phyloP scores from a whole-genome alignment of 2,329 filamentous ascomycete genomes.

The Epichloe gansuensis region DNA sequence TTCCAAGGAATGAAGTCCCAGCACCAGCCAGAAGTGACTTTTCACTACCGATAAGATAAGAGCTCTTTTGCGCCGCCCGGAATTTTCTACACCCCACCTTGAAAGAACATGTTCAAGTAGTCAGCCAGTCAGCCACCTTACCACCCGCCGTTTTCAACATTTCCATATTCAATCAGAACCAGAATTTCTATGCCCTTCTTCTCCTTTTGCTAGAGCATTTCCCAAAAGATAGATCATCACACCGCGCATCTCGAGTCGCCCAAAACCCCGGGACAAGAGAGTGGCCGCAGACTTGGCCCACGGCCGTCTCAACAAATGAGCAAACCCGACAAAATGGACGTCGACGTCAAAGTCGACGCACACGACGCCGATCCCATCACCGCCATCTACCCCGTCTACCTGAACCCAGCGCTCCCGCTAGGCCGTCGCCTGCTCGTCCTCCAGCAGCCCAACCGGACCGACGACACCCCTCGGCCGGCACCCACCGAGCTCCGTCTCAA shows the following conservation, averaged over 20 bases:
- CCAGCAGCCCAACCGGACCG: conserved; percentile 72
- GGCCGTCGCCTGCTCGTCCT: conserved; percentile 64
- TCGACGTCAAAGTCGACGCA: conserved; percentile 10
- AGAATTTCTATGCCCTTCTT: too few species aligned
- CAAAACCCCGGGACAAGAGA: too few species aligned
- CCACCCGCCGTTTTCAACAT: too few species aligned
- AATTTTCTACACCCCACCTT: conserved; percentile 1
- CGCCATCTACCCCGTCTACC: conserved; percentile 69
- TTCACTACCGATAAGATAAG: conserved; percentile 1
- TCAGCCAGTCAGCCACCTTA: too few species aligned
- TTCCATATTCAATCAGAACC: too few species aligned
- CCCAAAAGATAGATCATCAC: too few species aligned
- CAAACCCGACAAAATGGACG: conserved; percentile 12
- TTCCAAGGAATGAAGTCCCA: too few species aligned
- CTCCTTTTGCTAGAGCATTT: too few species aligned
- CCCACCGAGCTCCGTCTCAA: conserved; percentile 74
- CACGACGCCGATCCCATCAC: conserved; percentile 54
- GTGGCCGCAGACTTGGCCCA: not conserved
- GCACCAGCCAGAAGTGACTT: not conserved
- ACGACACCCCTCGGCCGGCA: conserved; percentile 34
- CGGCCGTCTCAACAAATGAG: not conserved
- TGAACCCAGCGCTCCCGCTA: conserved; percentile 57
- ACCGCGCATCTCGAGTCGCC: not conserved
- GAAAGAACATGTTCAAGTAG: too few species aligned
- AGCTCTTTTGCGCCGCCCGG: not conserved